phyloP scores from a whole-genome alignment of 192 early-diverging fungal genomes.

The Rhizophagus sp. region DNA sequence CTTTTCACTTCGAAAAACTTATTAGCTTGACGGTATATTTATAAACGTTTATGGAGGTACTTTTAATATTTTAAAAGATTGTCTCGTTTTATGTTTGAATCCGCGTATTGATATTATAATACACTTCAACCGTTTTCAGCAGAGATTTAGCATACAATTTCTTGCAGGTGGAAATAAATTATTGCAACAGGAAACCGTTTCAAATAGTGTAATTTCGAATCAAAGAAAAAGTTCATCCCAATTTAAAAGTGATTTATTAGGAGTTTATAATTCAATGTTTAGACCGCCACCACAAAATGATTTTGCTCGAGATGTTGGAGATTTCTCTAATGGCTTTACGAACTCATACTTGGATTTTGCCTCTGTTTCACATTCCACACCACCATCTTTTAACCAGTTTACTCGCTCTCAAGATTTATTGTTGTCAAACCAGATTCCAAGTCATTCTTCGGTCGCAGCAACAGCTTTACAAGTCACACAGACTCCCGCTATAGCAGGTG shows the following conservation, averaged over 20 bases:
- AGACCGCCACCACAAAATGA: neutral
- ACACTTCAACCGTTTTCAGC: neutral
- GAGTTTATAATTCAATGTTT: neutral
- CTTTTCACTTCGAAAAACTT: neutral
- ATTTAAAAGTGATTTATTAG: neutral
- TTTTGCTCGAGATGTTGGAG: neutral
- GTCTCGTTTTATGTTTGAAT: neutral
- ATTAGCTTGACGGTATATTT: neutral
- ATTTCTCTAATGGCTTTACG: neutral
- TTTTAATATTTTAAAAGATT: neutral
- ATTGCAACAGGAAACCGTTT: neutral
- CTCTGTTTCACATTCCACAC: neutral
- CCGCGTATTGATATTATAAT: neutral
- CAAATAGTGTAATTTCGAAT: neutral
- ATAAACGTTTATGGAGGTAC: neutral
- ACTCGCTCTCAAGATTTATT: neutral
- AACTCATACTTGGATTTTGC: neutral
- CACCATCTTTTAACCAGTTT: neutral
- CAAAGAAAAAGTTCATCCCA: neutral
- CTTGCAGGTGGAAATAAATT: neutral
- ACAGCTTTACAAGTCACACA: neutral
- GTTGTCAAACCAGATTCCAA: neutral
- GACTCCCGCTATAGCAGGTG: conserved; percentile 26
- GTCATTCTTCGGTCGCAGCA: neutral
- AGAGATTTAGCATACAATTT: neutral